Evolutionary conservation across 441 rosid species (phyloP).

Genomic region (Populus hybrid): DNA sequence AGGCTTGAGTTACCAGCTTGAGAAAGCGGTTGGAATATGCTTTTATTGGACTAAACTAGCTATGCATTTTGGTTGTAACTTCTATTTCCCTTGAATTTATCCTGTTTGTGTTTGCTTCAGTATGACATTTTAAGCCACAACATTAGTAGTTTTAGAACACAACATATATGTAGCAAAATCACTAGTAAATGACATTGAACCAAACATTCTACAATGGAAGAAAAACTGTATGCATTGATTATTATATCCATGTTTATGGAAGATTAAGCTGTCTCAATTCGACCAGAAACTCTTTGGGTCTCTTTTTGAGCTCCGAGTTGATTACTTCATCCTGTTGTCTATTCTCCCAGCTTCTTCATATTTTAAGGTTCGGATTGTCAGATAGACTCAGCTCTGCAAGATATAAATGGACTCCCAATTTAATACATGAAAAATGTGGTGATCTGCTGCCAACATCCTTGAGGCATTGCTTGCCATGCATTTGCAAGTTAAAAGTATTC

Average conservation of each 20-base stretch:
- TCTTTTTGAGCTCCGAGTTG: too few species aligned
- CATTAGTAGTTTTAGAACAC: not conserved
- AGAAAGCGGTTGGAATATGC: not conserved
- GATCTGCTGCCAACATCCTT: too few species aligned
- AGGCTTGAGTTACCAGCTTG: slow-evolving; percentile 59
- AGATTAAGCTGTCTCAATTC: not conserved
- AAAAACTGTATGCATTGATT: not conserved
- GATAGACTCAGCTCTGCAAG: too few species aligned
- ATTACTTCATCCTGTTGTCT: too few species aligned
- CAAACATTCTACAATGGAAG: not conserved
- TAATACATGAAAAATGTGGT: too few species aligned
- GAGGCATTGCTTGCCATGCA: too few species aligned
- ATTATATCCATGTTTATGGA: not conserved
- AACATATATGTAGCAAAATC: not conserved
- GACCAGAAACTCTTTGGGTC: too few species aligned
- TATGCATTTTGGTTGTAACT: not conserved
- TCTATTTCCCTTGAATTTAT: not conserved
- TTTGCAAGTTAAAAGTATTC: too few species aligned
- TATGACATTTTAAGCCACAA: not conserved
- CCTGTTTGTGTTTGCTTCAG: not conserved
- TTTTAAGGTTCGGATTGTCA: too few species aligned
- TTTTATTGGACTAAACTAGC: not conserved
- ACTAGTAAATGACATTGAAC: not conserved
- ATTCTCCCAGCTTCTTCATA: too few species aligned
- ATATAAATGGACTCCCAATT: too few species aligned